phyloP scores from a whole-genome alignment of 1,284 basidiomycete species.

The Pisolithus thermaeus region DNA sequence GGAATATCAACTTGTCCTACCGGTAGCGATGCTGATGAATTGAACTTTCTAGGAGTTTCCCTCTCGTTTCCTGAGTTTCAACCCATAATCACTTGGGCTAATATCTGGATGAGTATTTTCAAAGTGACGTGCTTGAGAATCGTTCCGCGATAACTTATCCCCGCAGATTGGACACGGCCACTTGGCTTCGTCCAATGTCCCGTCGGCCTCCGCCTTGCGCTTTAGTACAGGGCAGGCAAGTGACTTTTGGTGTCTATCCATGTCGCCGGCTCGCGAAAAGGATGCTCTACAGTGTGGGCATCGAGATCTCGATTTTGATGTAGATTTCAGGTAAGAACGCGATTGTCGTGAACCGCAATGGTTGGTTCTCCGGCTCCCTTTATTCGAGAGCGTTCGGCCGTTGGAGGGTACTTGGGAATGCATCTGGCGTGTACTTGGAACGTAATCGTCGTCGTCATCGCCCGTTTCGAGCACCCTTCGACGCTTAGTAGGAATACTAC shows the following conservation, averaged over 20 bases:
- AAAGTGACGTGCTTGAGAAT: constrained; percentile 1
- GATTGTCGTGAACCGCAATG: neutral
- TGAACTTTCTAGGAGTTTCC: neutral
- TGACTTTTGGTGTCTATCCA: constrained; percentile 1
- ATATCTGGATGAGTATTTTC: constrained; percentile 1
- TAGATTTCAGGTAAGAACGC: neutral
- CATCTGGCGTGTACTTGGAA: neutral
- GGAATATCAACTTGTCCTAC: too few species aligned
- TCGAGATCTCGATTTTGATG: neutral
- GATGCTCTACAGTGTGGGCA: neutral
- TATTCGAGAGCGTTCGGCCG: neutral
- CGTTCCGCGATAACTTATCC: constrained; percentile 1
- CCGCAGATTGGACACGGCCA: constrained; percentile 1
- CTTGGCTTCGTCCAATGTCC: neutral
- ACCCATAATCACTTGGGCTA: neutral
- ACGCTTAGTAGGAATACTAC: too few species aligned
- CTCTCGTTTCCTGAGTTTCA: neutral
- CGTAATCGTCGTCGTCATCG: constrained; percentile 1
- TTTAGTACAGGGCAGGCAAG: constrained; percentile 1
- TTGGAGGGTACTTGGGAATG: neutral
- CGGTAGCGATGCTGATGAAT: neutral
- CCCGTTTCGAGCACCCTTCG: too few species aligned
- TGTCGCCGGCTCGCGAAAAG: neutral
- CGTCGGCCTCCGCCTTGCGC: neutral
- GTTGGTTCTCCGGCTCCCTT: neutral